Evolutionary conservation across 2,329 filamentous ascomycete species (phyloP).

Genomic region (Pseudocercospora fuligena): DNA sequence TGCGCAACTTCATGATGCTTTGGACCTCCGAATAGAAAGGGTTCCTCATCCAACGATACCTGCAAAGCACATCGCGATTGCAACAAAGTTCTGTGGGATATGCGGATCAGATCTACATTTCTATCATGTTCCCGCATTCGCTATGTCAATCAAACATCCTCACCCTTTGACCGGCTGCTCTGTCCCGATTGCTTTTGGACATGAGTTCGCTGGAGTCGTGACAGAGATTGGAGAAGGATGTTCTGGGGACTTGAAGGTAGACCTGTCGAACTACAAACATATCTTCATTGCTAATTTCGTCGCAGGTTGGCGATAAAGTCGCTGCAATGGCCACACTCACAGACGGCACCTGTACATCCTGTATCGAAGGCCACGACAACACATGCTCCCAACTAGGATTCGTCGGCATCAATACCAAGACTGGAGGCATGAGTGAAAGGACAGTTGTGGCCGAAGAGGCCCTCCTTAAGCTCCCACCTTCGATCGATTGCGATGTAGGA

Average conservation of each 20-base stretch:
- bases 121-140: constrained; percentile 11
- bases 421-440: constrained; percentile 19
- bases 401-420: constrained; percentile 18
- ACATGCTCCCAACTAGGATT: constrained; percentile 13
- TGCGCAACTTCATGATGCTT: constrained; percentile 12
- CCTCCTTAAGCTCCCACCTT: constrained; percentile 16
- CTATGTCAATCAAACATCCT: constrained; percentile 10
- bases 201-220: constrained; percentile 20
- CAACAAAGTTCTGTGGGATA: constrained; percentile 19
- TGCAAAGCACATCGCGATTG: constrained; percentile 15
- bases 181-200: constrained; percentile 12
- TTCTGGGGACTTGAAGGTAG: constrained; percentile 10
- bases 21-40: constrained; percentile 17
- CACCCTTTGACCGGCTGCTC: constrained; percentile 17
- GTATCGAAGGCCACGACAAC: constrained; percentile 13
- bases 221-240: constrained; percentile 16
- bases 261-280: background rate
- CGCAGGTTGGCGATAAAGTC: constrained; percentile 19
- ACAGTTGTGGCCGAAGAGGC: constrained; percentile 14
- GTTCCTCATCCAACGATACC: constrained; percentile 7
- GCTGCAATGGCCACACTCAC: constrained; percentile 17
- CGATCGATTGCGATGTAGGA: constrained; percentile 20
- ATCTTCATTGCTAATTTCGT: background rate
- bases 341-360: constrained; percentile 18
- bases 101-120: constrained; percentile 22